Base-by-base conservation (phyloP, 768 basidiomycete species). In the Candolleomyces efflorescens region DNA sequence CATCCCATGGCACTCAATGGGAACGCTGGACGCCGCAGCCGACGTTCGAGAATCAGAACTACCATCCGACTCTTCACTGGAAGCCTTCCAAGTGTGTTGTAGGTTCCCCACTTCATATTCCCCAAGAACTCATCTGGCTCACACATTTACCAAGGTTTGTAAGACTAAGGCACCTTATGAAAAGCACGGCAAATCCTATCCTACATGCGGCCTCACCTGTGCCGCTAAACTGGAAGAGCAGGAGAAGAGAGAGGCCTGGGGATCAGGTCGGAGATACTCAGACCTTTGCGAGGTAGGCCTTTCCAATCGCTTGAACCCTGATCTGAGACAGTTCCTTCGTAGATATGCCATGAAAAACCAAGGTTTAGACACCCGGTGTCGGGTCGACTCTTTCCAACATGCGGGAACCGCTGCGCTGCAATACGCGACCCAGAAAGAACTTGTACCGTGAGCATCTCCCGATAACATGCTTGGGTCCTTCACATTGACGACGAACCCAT, bases 181-280 rank as follows among this genome's bases (percentile, higher is more conserved):
- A 11, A 64, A 60, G 37, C 54, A 58, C 20, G 63, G 63, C 7
- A 68, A 60, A 38, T 56, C 36, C 7, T 68, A 62, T 59, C 62
- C 64, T 17, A 69, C 68, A 0, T 69, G 68, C 41, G 68, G 68
- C 18, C 43, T 64, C 12, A 65, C 62, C 22, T 69, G 68, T 41
- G 63, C 63, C 24, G 50, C 47, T 3, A 58, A 59, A 20, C 38
- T 67, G 9, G 18, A 41, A 24, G 46, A 43, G 36, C 12, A 43
- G 11, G 43, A 39, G 27, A 54, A 43, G 32, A 22, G 15, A 24
- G 26, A 39, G 20, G 51, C 32, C n/a, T n/a, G 6, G 23, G 53
- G 9, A 12, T 38, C 44, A 56, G 46, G 36, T 11, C 20, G 20
- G 46, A 26, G 22, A n/a, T 13, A 22, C 15, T 20, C 13, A 22